Evolutionary conservation across 345 rosid genomes (phyloP).

Genomic region (Salix exigua): DNA sequence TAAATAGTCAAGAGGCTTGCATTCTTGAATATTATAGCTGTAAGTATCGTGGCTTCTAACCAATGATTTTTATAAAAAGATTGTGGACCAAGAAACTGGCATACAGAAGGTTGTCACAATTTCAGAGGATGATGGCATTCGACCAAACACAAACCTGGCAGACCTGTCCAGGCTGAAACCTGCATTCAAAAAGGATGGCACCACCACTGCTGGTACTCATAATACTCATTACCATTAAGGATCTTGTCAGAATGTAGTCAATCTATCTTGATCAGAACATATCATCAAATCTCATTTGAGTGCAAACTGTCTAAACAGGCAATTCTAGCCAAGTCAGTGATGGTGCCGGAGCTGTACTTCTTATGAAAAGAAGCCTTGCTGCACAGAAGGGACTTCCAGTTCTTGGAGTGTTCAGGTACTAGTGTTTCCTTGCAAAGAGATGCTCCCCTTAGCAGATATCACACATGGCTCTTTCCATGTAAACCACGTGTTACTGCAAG

Average conservation of each 20-base stretch:
- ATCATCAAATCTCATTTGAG: slow-evolving; percentile 10
- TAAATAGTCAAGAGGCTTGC: neutral
- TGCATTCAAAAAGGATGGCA: slow-evolving; percentile 72
- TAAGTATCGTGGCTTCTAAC: slow-evolving; percentile 3
- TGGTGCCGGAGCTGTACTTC: slow-evolving; percentile 94
- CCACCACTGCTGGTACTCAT: slow-evolving; percentile 85
- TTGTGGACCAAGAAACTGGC: slow-evolving; percentile 80
- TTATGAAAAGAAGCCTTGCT: slow-evolving; percentile 87
- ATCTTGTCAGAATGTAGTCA: neutral
- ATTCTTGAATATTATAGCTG: neutral
- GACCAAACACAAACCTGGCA: slow-evolving; percentile 57
- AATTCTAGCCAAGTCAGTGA: slow-evolving; percentile 97
- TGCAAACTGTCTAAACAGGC: slow-evolving; percentile 36
- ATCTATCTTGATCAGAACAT: too few species aligned
- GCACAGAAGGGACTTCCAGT: slow-evolving; percentile 80
- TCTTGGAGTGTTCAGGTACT: slow-evolving; percentile 86
- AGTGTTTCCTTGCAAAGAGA: neutral
- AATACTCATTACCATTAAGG: neutral
- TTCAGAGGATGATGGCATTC: slow-evolving; percentile 79
- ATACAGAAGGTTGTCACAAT: slow-evolving; percentile 60
- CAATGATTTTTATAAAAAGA: slow-evolving; percentile 34
- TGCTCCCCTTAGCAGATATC: neutral
- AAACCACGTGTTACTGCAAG: neutral
- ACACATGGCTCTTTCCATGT: neutral
- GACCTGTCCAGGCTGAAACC: slow-evolving; percentile 79